Evolutionary conservation across 495 filamentous ascomycete genomes (phyloP), one percentile per base, ranked within the genome.

Genomic region (Lophiostoma macrostomum): DNA sequence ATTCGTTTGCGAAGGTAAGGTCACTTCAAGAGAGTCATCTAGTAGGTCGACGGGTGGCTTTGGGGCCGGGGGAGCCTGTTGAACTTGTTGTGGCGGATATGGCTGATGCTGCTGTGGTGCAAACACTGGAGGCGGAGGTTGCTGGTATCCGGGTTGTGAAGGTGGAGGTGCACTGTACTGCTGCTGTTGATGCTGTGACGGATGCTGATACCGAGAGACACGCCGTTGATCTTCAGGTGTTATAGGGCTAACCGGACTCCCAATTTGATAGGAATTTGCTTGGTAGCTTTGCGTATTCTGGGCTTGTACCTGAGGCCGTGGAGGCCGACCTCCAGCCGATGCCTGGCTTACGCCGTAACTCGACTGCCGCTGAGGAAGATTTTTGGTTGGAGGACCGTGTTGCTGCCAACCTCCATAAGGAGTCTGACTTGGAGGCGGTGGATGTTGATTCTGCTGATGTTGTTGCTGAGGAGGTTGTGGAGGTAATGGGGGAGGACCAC

Each of bases 1-100:
- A 30, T 72, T 56, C 4, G 70, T 66, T 37, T 80, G 70, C 8
- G 81, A 69, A 10, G 88, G 84, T 27, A 90, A 76, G 40, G 84
- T 69, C 16, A 81, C 69, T 40, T 84, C 81, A 53, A 85, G 88
- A 49, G 74, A 82, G 51, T 72, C 89, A 56, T 77, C 86, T 64
- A 79, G 85, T 40, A 95, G 77, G 62, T 95, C 84, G 30, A 48
- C 30, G 0, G 85, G 81, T 36, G 72, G 61, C 45, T 43, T 34
- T 14, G 58, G 57, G 12, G 48, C 42, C 14, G 31, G 41, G 5
- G 58, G 51, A 30, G 22, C 14, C 39, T 49, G 45, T 39, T 63
- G 51, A n/a, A 56, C 31, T 34, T 50, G 45, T 42, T 53, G 41
- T 37, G 22, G 60, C 2, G 49, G 40, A 18, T 65, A 53, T 27